These are phyloP conservation scores for Aspergillus udagawae DNA, from an alignment of 2,329 filamentous ascomycete genomes.

Conservation along the genomic window DNA sequence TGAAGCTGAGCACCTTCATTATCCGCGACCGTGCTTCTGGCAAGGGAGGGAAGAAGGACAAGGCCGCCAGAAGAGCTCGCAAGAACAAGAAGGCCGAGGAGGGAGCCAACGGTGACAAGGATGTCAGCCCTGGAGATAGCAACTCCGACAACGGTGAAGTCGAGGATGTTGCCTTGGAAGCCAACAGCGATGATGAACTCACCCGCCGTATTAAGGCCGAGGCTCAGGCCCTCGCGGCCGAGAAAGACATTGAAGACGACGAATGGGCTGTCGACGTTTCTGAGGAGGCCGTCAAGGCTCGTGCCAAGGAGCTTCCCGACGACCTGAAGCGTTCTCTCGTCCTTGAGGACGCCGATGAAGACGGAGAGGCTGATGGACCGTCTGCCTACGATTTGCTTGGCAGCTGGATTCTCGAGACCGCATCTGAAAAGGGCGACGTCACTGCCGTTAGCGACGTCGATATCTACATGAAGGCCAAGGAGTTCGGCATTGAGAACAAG, in stretches of 20 bases:
- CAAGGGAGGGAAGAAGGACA: constrained; percentile 95
- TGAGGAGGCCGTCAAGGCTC: constrained; percentile 89
- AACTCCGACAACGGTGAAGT: constrained; percentile 58
- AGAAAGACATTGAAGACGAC: constrained; percentile 71
- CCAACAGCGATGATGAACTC: constrained; percentile 86
- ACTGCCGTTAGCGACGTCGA: constrained; percentile 80
- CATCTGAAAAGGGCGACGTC: constrained; percentile 66
- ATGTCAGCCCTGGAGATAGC: constrained; percentile 63
- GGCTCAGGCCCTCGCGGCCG: constrained; percentile 68
- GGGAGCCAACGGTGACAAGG: constrained; percentile 55
- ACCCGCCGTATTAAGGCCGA: constrained; percentile 68
- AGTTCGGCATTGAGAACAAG: constrained; percentile 90
- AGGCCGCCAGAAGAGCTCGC: constrained; percentile 87
- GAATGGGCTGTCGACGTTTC: constrained; percentile 97
- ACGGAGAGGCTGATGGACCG: constrained; percentile 74
- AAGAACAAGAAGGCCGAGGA: constrained; percentile 62
- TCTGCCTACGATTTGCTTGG: constrained; percentile 86
- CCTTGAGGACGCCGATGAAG: constrained; percentile 72
- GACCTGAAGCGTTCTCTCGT: constrained; percentile 92
- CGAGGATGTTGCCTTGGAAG: constrained; percentile 63
- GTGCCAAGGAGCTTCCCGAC: constrained; percentile 85
- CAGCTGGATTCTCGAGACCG: constrained; percentile 80
- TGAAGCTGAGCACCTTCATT: constrained; percentile 97
- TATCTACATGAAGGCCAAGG: constrained; percentile 95
- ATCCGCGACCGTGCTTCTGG: constrained; percentile 80